A percentile compares a stretch with the other conserved stretches of the same genome.
These are phyloP conservation scores for Leccinum boreale DNA, from an alignment of 768 basidiomycete genomes.

Conservation along the genomic window DNA sequence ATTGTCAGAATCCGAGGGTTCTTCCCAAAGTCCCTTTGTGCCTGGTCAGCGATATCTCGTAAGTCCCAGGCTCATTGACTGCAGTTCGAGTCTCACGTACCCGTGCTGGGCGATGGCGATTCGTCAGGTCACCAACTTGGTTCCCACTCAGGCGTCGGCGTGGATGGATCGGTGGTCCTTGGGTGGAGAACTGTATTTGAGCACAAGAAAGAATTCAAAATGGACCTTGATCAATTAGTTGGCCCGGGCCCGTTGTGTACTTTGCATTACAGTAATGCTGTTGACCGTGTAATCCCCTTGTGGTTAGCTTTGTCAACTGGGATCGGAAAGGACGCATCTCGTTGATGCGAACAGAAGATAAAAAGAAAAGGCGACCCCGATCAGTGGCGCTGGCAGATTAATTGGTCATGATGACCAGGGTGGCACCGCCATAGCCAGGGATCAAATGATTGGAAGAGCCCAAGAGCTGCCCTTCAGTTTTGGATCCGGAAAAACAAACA, in stretches of 20 bases:
- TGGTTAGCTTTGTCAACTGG: background rate
- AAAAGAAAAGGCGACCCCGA: background rate
- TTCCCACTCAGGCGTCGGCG: slow-evolving; percentile 62
- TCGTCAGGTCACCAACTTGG: slow-evolving; percentile 54
- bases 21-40: slow-evolving; percentile 47
- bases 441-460: too few relatives aligned
- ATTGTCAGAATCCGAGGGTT: slow-evolving; percentile 49
- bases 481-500: background rate
- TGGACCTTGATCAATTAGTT: slow-evolving; percentile 44
- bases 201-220: slow-evolving; percentile 60
- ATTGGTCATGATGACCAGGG: background rate
- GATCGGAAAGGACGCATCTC: background rate
- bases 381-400: background rate
- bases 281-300: too few relatives aligned
- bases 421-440: background rate
- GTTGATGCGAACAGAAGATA: background rate
- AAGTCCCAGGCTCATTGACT: slow-evolving; percentile 19
- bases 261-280: background rate
- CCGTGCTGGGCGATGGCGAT: background rate
- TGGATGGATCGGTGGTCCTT: slow-evolving; percentile 62
- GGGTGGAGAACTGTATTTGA: slow-evolving; percentile 70
- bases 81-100: background rate
- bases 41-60: slow-evolving; percentile 71
- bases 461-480: background rate
- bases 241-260: background rate